Evolutionary conservation across 345 rosid genomes (phyloP).

Genomic region (Draba incana): DNA sequence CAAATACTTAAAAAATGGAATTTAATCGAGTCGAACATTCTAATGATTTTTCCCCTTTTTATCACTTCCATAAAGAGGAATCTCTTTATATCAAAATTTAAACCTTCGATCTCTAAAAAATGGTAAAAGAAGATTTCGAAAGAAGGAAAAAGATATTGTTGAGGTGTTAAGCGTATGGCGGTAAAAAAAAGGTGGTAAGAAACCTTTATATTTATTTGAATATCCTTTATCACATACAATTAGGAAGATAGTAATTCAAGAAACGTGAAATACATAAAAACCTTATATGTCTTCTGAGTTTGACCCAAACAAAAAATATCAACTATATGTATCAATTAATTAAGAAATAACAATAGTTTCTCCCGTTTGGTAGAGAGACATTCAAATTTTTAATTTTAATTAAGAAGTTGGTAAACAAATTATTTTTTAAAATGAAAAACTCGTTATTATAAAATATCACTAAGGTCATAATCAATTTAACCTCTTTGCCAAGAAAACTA

Average conservation of each 20-base stretch:
- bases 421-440: background rate
- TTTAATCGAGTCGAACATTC: slow-evolving; percentile 4
- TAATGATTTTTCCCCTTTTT: background rate
- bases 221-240: no score
- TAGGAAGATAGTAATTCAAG: background rate
- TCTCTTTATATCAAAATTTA: background rate
- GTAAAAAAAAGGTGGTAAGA: background rate
- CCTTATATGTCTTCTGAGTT: no score
- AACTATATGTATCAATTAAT: background rate
- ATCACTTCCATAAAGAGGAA: background rate
- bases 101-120: background rate
- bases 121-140: background rate
- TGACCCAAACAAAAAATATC: background rate
- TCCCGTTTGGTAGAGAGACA: background rate
- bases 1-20: background rate
- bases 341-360: background rate
- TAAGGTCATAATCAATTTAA: background rate
- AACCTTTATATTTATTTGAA: background rate
- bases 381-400: background rate
- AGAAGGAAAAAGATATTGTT: background rate
- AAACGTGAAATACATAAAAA: background rate
- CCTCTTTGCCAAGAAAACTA: background rate
- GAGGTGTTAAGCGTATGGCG: background rate
- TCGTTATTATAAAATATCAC: background rate
- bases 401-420: background rate